Conservation (phyloP, 2,329 filamentous ascomycete genomes). For the Penicillium sp. region DNA sequence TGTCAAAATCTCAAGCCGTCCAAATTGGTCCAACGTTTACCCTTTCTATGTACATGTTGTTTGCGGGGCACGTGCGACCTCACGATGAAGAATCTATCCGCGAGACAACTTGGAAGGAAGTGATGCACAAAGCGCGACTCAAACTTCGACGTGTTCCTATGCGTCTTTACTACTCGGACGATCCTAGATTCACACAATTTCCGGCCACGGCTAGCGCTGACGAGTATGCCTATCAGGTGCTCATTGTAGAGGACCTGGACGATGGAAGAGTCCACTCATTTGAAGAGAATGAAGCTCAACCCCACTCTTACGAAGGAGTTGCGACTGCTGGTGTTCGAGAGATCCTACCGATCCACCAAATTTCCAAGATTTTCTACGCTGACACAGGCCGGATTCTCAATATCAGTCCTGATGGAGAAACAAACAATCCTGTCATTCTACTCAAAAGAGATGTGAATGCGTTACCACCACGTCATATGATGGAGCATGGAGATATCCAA, state of each 20-base stretch:
- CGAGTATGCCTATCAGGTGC: conserved; percentile 79
- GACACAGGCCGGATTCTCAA: conserved; percentile 89
- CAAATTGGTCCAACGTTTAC: conserved; percentile 88
- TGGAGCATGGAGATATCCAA: conserved; percentile 51
- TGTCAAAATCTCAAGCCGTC: conserved; percentile 64
- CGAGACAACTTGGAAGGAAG: conserved; percentile 88
- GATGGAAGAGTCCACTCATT: conserved; percentile 70
- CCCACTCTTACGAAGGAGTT: conserved; percentile 65
- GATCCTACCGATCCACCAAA: conserved; percentile 70
- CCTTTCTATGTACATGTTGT: conserved; percentile 93
- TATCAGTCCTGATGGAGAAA: conserved; percentile 70
- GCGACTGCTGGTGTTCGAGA: conserved; percentile 67
- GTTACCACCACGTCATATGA: conserved; percentile 63
- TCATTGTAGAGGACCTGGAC: conserved; percentile 81
- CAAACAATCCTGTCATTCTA: conserved; percentile 73
- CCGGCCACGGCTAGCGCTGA: conserved; percentile 51
- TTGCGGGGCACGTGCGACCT: conserved; percentile 72
- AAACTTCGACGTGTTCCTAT: conserved; percentile 75
- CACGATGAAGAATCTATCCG: conserved; percentile 62
- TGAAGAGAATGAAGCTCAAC: conserved; percentile 62
- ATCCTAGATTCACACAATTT: conserved; percentile 28
- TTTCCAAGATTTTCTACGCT: conserved; percentile 92
- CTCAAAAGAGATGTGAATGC: conserved; percentile 73
- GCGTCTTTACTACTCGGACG: conserved; percentile 43
- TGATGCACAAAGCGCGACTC: conserved; percentile 88